A percentile compares a stretch with the other conserved stretches of the same genome.
phyloP scores from a whole-genome alignment of 2,329 filamentous ascomycete genomes.

The Colletotrichum abscissum region DNA sequence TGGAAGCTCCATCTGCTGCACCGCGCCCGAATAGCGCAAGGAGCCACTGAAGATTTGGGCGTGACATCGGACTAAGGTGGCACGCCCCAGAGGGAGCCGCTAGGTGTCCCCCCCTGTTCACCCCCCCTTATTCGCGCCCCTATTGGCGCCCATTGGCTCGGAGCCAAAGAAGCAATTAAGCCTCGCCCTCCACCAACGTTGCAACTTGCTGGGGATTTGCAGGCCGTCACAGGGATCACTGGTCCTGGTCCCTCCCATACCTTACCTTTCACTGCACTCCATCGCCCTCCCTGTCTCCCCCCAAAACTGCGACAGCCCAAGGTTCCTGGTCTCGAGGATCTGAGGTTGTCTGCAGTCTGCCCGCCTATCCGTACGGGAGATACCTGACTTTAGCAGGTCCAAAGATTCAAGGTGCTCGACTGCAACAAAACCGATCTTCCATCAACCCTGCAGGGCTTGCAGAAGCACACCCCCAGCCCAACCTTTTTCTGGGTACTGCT shows the following conservation, averaged over 20 bases:
- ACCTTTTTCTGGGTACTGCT: not conserved
- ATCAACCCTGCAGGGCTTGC: slow-evolving; percentile 26
- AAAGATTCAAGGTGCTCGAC: not conserved
- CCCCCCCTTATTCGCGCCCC: slow-evolving; percentile 24
- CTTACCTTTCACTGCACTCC: slow-evolving; percentile 15
- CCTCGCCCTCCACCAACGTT: slow-evolving; percentile 27
- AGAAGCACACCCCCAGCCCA: slow-evolving; percentile 17
- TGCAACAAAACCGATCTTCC: slow-evolving; percentile 16
- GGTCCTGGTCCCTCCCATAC: slow-evolving; percentile 14
- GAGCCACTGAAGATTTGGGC: slow-evolving; percentile 21
- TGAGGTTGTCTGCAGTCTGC: not conserved
- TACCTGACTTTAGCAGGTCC: slow-evolving; percentile 7
- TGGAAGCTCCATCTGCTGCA: slow-evolving; percentile 19
- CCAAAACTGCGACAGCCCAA: slow-evolving; percentile 1
- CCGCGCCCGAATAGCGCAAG: slow-evolving; percentile 14
- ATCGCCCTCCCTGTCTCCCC: slow-evolving; percentile 28
- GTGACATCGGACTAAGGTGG: slow-evolving; percentile 19
- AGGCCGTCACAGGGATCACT: slow-evolving; percentile 27
- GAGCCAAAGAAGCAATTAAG: slow-evolving; percentile 34
- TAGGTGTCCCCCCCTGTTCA: slow-evolving; percentile 1
- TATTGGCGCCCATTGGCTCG: slow-evolving; percentile 28
- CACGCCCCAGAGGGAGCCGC: slow-evolving; percentile 25
- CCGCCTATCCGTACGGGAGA: not conserved
- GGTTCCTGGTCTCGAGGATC: not conserved
- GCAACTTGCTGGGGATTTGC: slow-evolving; percentile 30